Conservation (phyloP, 208 protist species). For the Leptomonas pyrrhocoris region DNA sequence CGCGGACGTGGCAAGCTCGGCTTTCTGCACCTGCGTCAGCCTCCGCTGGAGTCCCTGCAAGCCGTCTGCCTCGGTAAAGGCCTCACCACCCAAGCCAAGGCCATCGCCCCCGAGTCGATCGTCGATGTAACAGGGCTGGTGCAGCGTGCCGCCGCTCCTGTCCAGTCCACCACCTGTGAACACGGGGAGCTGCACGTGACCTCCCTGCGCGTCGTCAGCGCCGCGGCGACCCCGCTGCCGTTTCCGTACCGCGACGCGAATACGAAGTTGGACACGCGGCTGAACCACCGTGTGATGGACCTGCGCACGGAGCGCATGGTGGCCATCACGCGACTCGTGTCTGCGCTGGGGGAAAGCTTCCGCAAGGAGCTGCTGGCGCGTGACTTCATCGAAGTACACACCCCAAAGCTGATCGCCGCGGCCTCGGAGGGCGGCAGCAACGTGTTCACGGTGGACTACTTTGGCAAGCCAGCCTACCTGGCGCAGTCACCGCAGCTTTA, state of each 20-base stretch:
- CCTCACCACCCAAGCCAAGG: conserved; percentile 36
- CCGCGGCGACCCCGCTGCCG: conserved; percentile 65
- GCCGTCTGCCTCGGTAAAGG: conserved; percentile 55
- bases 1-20: conserved; percentile 61
- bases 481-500: conserved; percentile 99
- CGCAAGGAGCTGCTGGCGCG: conserved; percentile 78
- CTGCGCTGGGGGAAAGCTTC: conserved; percentile 85
- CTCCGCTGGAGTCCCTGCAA: conserved; percentile 65
- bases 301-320: conserved; percentile 94
- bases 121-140: conserved; percentile 64
- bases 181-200: conserved; percentile 68
- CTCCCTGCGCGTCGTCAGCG: conserved; percentile 50
- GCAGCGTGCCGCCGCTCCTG: conserved; percentile 32
- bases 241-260: conserved; percentile 86
- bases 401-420: conserved; percentile 97
- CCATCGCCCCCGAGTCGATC: conserved; percentile 72
- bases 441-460: conserved; percentile 85
- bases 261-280: conserved; percentile 90
- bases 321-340: conserved; percentile 93
- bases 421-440: conserved; percentile 93
- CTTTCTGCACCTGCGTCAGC: conserved; percentile 83
- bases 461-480: conserved; percentile 87
- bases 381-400: conserved; percentile 98
- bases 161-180: conserved; percentile 54
- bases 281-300: conserved; percentile 97